A percentile compares a stretch with the other conserved stretches of the same genome.
Evolutionary conservation across 768 basidiomycete species (phyloP).

Genomic region (Boletus reticulatus): DNA sequence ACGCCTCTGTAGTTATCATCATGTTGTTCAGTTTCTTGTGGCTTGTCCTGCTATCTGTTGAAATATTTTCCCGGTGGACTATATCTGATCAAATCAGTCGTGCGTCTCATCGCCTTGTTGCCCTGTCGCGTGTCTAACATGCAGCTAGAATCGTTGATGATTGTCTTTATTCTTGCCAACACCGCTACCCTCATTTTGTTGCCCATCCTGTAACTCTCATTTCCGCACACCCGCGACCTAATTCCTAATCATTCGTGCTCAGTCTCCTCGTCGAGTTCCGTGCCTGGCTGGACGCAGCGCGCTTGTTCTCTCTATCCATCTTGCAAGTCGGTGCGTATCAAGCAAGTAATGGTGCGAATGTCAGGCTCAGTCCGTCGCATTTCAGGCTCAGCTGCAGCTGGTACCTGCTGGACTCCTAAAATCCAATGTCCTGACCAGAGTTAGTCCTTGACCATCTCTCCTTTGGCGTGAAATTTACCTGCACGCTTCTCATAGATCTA

Average conservation of each 20-base stretch:
- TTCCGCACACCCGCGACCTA: neutral
- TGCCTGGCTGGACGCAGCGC: slow-evolving; percentile 52
- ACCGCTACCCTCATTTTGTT: slow-evolving; percentile 39
- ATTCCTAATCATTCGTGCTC: neutral
- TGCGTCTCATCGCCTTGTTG: slow-evolving; percentile 25
- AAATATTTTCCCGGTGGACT: slow-evolving; percentile 47
- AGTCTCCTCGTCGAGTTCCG: slow-evolving; percentile 50
- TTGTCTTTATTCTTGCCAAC: slow-evolving; percentile 42
- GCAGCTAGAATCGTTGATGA: slow-evolving; percentile 37
- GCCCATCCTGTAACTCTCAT: slow-evolving; percentile 40
- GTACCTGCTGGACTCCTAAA: slow-evolving; percentile 40
- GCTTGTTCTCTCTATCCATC: slow-evolving; percentile 44
- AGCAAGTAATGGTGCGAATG: neutral
- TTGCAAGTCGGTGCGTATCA: slow-evolving; percentile 44
- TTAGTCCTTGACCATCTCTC: slow-evolving; percentile 17
- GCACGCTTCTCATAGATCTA: slow-evolving; percentile 27
- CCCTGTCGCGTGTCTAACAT: neutral
- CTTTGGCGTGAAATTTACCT: neutral
- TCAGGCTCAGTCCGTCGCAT: neutral
- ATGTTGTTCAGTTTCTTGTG: slow-evolving; percentile 46
- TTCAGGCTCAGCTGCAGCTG: slow-evolving; percentile 43
- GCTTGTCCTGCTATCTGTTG: slow-evolving; percentile 45
- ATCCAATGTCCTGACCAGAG: slow-evolving; percentile 46
- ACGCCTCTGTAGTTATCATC: slow-evolving; percentile 37
- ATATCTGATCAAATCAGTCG: slow-evolving; percentile 44